A percentile compares a stretch with the other conserved stretches of the same genome.
Conservation (phyloP, 202 grass and related monocot genomes). For the Cymbopogon flexuosus region DNA sequence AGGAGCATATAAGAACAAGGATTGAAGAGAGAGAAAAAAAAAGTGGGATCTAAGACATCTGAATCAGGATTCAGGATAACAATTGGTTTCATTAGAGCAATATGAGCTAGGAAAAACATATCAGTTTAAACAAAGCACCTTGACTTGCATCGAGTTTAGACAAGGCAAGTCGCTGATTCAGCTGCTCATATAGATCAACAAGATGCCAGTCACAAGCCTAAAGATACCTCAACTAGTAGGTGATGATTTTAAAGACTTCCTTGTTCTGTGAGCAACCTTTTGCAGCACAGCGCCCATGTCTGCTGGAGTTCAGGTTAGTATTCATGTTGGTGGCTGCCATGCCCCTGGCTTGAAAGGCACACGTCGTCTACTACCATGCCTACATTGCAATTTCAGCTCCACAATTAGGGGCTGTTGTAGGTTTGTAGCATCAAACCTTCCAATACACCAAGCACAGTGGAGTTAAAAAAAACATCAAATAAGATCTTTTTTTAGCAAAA, state of each 20-base stretch:
- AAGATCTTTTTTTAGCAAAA: no score
- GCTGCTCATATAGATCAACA: background rate
- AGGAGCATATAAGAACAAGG: no score
- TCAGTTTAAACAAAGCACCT: background rate
- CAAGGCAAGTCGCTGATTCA: background rate
- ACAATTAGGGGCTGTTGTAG: background rate
- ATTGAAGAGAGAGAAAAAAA: no score
- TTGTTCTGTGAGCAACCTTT: background rate
- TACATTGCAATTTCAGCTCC: background rate
- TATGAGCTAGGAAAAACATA: background rate
- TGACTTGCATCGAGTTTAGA: background rate
- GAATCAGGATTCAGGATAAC: background rate
- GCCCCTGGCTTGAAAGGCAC: constrained; percentile 52
- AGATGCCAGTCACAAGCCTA: background rate
- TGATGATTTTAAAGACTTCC: no score
- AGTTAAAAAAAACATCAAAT: background rate
- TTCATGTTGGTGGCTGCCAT: constrained; percentile 77
- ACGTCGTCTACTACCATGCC: background rate
- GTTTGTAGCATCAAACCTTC: background rate
- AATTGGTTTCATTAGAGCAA: background rate
- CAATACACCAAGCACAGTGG: background rate
- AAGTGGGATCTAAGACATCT: no score
- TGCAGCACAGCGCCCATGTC: background rate
- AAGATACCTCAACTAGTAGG: no score
- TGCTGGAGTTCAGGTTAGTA: background rate